Evolutionary conservation across 192 early-diverging fungal species (phyloP).

Genomic region (Mortierella alpina): DNA sequence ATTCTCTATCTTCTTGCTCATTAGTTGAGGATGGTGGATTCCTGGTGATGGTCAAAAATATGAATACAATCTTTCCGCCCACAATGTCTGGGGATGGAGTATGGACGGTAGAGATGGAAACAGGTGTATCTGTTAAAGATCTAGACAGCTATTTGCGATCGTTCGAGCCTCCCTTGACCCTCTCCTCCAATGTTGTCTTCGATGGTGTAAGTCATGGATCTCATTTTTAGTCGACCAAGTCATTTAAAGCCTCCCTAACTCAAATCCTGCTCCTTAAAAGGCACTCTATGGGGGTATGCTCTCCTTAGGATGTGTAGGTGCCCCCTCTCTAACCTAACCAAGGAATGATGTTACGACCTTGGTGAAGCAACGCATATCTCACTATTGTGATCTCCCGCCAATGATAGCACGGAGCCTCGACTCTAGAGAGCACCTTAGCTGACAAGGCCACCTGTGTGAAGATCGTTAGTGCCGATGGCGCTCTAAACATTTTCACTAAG

Average conservation of each 20-base stretch:
- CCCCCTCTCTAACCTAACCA: not conserved
- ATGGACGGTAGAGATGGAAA: slow-evolving; percentile 32
- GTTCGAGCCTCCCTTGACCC: slow-evolving; percentile 33
- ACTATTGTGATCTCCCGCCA: not conserved
- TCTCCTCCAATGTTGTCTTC: slow-evolving; percentile 7
- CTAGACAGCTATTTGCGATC: slow-evolving; percentile 19
- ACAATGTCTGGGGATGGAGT: slow-evolving; percentile 5
- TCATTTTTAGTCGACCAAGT: not conserved
- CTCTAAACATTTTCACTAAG: slow-evolving; percentile 21
- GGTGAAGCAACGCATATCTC: not conserved
- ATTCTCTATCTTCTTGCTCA: slow-evolving; percentile 14
- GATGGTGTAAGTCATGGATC: not conserved
- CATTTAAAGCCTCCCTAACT: no score
- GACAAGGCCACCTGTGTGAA: slow-evolving; percentile 27
- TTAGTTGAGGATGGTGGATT: not conserved
- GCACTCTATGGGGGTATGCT: slow-evolving; percentile 10
- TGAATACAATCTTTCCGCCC: slow-evolving; percentile 1
- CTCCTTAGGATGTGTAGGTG: slow-evolving; percentile 13
- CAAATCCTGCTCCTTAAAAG: not conserved
- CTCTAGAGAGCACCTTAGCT: slow-evolving; percentile 18
- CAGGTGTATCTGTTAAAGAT: slow-evolving; percentile 15
- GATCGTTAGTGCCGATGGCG: slow-evolving; percentile 35
- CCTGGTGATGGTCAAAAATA: slow-evolving; percentile 24
- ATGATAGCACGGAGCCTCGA: slow-evolving; percentile 27
- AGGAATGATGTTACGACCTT: not conserved